Base-by-base conservation (phyloP, 129 eudicot genomes). In the Saussurea involucrata region DNA sequence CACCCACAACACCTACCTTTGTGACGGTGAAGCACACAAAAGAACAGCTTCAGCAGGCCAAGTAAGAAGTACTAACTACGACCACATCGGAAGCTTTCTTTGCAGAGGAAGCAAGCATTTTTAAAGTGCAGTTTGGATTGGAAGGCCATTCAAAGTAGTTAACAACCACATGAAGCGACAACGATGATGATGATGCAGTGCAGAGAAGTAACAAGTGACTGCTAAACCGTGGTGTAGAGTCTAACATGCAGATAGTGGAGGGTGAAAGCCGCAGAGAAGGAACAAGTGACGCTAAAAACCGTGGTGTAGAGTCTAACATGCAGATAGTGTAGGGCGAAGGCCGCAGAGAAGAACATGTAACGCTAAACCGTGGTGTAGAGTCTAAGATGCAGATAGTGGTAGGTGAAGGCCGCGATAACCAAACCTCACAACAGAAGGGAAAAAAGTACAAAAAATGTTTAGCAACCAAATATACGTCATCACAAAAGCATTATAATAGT, bases 391-490 rank as follows among this genome's bases (percentile, higher is more conserved):
- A 57, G 77, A 73, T 21, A 72, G 66, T 4, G 34, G 34, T 55
- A 53, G 20, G 66, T 31, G 67, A 55, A 58, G 53, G 31, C 78
- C 22, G n/a, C 53, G 78, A 58, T 32, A 73, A 73, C 71, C 78
- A 60, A 63, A 74, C 78, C 78, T 74, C 78, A 63, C 71, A 60
- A 24, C 69, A 74, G 22, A 58, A 74, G 57, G 40, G 21, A 25
- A 63, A 40, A 17, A 49, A 53, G 24, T 60, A 33, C 20, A 33
- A 73, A 4, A 49, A 58, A 63, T 9, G 58, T 61, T 74, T 36
- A 74, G 78, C 37, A 61, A 71, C 33, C 63, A 61, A 63, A 63
- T 63, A 63, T 63, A 21, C 6, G 32, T 63, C 68, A 22, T 63
- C 68, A 63, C 68, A 63, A 63, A 63, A 63, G 68, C 68, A 63